phyloP scores from a whole-genome alignment of 768 basidiomycete species.

The Mycena amicta region DNA sequence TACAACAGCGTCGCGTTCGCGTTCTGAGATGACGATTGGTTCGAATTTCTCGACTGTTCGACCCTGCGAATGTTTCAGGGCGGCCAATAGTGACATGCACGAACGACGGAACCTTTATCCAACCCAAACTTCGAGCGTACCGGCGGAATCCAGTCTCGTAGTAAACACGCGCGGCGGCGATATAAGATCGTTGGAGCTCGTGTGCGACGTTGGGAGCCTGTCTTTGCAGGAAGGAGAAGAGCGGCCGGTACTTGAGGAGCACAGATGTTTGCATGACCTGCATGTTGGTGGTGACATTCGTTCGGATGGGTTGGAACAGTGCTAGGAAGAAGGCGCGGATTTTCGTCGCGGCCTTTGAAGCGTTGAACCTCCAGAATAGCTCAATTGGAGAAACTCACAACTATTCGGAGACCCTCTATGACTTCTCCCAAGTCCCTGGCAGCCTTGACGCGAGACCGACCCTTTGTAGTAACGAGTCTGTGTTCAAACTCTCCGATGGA shows the following conservation, averaged over 20 bases:
- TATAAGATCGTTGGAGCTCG: constrained; percentile 88
- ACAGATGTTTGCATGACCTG: constrained; percentile 89
- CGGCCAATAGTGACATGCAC: not conserved
- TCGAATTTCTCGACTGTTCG: constrained; percentile 73
- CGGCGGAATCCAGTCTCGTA: constrained; percentile 95
- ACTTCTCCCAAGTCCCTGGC: constrained; percentile 83
- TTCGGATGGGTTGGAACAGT: constrained; percentile 79
- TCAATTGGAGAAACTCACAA: constrained; percentile 53
- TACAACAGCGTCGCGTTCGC: constrained; percentile 43
- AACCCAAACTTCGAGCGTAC: constrained; percentile 80
- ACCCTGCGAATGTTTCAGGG: constrained; percentile 43
- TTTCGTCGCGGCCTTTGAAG: constrained; percentile 79
- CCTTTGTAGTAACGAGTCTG: constrained; percentile 65
- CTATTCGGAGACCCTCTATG: constrained; percentile 84
- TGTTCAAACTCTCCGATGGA: constrained; percentile 82
- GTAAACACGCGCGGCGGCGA: constrained; percentile 81
- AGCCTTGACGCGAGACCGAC: constrained; percentile 82
- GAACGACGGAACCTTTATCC: constrained; percentile 61
- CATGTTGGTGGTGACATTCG: constrained; percentile 87
- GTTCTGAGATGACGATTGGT: constrained; percentile 52
- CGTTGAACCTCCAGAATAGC: not conserved
- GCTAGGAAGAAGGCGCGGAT: constrained; percentile 84
- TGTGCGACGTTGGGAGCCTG: constrained; percentile 80
- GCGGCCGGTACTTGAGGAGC: constrained; percentile 77
- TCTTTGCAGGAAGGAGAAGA: constrained; percentile 85